Evolutionary conservation across 2,329 filamentous ascomycete species (phyloP), one percentile per base, ranked within the genome.

Genomic region (Phoma sp.): DNA sequence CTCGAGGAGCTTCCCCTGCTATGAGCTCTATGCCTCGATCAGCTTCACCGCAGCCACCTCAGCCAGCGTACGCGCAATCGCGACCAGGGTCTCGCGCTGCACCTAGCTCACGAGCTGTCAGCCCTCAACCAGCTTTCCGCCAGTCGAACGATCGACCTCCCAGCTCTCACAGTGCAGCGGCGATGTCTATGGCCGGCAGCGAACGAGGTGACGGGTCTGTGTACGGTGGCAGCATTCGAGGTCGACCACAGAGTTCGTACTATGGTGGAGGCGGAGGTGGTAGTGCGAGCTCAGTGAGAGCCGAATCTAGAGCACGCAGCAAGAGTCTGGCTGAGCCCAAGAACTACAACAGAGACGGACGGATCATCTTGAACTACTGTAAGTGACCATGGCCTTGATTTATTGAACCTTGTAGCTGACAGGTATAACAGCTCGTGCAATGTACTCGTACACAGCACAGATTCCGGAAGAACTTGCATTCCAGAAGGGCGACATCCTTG

Each of bases 401-500:
- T 20, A 1, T 1, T 23, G 20, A 26, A 4, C 9, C 5, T 10
- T 11, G 23, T 51, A 0, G 46, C 59, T 64, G 48, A 64, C 42
- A 12, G 10, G 15, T n/a, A 1, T 12, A 18, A 51, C 66, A 98
- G 95, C 95, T 48, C 90, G 93, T 34, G 93, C 95, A 21, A 83
- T 97, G 80, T 99, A 98, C 76, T 87, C 91, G 80, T 99, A 99
- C 75, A 87, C 90, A 69, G 92, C 95, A 2, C 93, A 92, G 18
- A 99, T 99, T 53, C 92, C 93, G 0, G 95, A 98, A 73, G 96
- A 99, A 76, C 80, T 99, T 17, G 89, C 90, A 12, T 99, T 99
- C 75, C 82, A 83, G 39, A 99, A 99, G 79, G 93, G 93, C 40
- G 96, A 99, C 71, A 87, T 93, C 54, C 81, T 99, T 12, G 92